phyloP scores from a whole-genome alignment of 2,329 filamentous ascomycete genomes.

The Aspergillus sp. region DNA sequence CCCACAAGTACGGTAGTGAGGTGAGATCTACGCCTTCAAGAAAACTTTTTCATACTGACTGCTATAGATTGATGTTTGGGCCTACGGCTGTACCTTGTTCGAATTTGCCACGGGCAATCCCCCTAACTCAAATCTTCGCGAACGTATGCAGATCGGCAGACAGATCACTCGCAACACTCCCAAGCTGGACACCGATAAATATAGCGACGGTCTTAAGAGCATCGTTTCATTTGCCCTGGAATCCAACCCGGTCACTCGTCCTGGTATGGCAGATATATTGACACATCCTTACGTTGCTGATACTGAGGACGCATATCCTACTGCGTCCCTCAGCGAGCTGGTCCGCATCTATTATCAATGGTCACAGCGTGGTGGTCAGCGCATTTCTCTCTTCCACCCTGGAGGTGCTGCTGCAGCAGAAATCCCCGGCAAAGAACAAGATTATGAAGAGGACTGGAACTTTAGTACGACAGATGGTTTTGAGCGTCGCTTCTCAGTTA shows the following conservation, averaged over 20 bases:
- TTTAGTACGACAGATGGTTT: constrained; percentile 66
- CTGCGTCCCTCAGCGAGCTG: constrained; percentile 46
- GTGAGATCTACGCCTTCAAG: constrained; percentile 27
- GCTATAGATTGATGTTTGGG: constrained; percentile 52
- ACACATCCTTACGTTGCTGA: constrained; percentile 47
- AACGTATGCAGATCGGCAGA: constrained; percentile 50
- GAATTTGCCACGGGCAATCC: constrained; percentile 53
- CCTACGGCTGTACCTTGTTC: constrained; percentile 52
- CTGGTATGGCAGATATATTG: constrained; percentile 50
- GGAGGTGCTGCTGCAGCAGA: constrained; percentile 60
- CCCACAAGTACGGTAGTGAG: constrained; percentile 51
- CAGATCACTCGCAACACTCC: constrained; percentile 46
- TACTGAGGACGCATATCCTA: constrained; percentile 48
- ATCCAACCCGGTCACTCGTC: constrained; percentile 47
- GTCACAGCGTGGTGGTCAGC: constrained; percentile 51
- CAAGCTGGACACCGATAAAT: constrained; percentile 45
- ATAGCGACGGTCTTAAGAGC: constrained; percentile 48
- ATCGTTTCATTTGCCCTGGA: constrained; percentile 48
- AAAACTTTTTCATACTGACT: constrained; percentile 10
- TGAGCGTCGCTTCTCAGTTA: constrained; percentile 53
- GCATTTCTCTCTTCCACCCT: constrained; percentile 60
- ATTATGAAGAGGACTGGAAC: constrained; percentile 61
- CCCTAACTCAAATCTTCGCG: constrained; percentile 50
- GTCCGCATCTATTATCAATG: constrained; percentile 53
- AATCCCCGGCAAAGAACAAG: constrained; percentile 44